Evolutionary conservation across 163 green algal genomes (phyloP).

Genomic region (Volvox carteri): DNA sequence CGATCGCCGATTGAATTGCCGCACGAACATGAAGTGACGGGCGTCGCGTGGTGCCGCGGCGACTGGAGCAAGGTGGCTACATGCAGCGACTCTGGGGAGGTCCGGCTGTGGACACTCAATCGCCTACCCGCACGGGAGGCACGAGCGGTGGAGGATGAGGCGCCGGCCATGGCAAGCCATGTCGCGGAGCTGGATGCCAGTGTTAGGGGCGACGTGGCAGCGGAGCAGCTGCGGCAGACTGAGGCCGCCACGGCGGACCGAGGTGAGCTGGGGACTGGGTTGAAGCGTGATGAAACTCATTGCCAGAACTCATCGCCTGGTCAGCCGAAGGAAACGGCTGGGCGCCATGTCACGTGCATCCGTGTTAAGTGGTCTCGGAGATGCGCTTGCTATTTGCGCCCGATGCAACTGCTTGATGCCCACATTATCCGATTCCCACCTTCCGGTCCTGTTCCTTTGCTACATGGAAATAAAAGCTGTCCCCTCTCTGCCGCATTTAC

Average conservation of each 20-base stretch:
- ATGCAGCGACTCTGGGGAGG: constrained; percentile 37
- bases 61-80: constrained; percentile 35
- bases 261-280: too few species aligned
- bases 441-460: too few species aligned
- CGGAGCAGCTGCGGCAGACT: background rate
- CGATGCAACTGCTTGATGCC: too few species aligned
- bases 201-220: too few species aligned
- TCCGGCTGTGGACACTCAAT: constrained; percentile 25
- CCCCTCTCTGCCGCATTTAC: background rate
- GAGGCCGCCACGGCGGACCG: background rate
- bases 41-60: constrained; percentile 40
- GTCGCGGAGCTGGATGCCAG: background rate
- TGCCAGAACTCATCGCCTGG: too few species aligned
- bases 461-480: too few species aligned
- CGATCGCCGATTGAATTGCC: constrained; percentile 29
- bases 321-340: too few species aligned
- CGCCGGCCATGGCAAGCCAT: background rate
- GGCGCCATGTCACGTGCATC: too few species aligned
- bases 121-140: background rate
- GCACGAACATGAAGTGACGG: constrained; percentile 36
- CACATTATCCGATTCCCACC: too few species aligned
- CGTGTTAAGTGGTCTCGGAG: too few species aligned
- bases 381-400: too few species aligned
- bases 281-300: too few species aligned
- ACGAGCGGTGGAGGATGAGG: background rate